A percentile compares a stretch with the other conserved stretches of the same genome.
These are phyloP conservation scores for Aspergillus quadrilineatus DNA, from an alignment of 2,329 filamentous ascomycete genomes.

Conservation along the genomic window DNA sequence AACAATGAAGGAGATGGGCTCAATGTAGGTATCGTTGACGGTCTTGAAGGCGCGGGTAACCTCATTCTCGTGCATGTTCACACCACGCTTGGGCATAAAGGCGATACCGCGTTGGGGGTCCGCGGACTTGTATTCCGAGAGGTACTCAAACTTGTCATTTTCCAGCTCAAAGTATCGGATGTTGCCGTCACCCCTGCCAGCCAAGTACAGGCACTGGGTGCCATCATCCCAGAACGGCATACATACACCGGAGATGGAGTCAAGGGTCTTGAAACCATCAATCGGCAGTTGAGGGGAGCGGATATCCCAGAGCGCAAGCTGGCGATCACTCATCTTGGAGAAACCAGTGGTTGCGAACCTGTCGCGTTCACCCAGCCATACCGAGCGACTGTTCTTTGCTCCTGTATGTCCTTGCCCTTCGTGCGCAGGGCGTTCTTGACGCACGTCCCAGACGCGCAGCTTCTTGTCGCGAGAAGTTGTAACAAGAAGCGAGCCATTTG, in stretches of 20 bases:
- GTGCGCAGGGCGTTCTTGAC: constrained; percentile 83
- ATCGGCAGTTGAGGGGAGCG: constrained; percentile 76
- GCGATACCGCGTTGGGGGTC: constrained; percentile 94
- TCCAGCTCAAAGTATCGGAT: constrained; percentile 99
- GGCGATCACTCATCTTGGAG: constrained; percentile 96
- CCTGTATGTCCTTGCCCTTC: constrained; percentile 83
- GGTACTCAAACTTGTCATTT: constrained; percentile 97
- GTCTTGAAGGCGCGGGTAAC: constrained; percentile 96
- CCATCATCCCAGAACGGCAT: constrained; percentile 99
- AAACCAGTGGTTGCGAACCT: constrained; percentile 95
- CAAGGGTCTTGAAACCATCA: constrained; percentile 83
- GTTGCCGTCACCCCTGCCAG: constrained; percentile 97
- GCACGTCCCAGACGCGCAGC: constrained; percentile 93
- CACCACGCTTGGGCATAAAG: constrained; percentile 90
- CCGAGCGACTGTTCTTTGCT: constrained; percentile 94
- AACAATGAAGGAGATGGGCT: constrained; percentile 96
- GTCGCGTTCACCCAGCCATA: constrained; percentile 97
- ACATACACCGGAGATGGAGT: constrained; percentile 95
- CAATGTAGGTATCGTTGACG: constrained; percentile 88
- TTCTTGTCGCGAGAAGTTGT: constrained; percentile 99
- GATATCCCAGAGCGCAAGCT: constrained; percentile 93
- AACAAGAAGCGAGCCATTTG: constrained; percentile 78
- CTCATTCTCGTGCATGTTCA: constrained; percentile 97
- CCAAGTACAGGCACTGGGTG: constrained; percentile 90
- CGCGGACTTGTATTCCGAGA: constrained; percentile 94